phyloP scores from a whole-genome alignment of 345 rosid genomes.

The Sisymbrium altissimum region DNA sequence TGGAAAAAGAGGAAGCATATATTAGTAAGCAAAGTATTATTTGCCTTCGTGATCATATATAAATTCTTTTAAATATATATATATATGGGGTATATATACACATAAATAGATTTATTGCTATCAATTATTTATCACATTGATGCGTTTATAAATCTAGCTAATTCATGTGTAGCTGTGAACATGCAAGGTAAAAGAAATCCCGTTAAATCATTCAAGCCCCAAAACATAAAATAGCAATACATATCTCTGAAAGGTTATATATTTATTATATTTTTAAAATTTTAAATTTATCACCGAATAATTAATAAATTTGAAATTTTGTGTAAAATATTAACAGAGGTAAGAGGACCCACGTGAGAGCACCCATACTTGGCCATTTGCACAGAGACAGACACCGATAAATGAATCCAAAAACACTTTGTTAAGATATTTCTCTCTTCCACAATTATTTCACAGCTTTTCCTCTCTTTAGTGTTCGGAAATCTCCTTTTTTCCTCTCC shows the following conservation, averaged over 20 bases:
- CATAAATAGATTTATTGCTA: background rate
- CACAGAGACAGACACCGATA: constrained; percentile 23
- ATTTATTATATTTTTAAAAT: background rate
- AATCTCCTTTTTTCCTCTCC: background rate
- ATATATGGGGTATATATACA: no score
- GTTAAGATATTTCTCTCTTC: constrained; percentile 12
- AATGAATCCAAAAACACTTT: constrained; percentile 11
- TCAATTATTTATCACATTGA: background rate
- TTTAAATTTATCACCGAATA: background rate
- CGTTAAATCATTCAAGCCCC: background rate
- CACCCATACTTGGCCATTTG: constrained; percentile 21
- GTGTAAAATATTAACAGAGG: constrained; percentile 10
- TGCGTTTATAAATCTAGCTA: background rate
- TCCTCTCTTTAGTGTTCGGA: background rate
- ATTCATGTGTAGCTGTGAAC: background rate
- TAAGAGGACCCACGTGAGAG: constrained; percentile 39
- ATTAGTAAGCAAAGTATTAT: constrained; percentile 23
- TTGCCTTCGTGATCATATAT: background rate
- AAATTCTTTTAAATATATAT: no score
- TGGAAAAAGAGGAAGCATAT: constrained; percentile 21
- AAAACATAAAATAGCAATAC: background rate
- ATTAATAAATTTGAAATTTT: background rate
- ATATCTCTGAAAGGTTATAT: background rate
- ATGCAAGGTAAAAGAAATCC: constrained; percentile 1
- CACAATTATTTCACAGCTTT: constrained; percentile 26